Evolutionary conservation across 2,329 filamentous ascomycete genomes (phyloP).

Genomic region (Hypoxylon sp.): DNA sequence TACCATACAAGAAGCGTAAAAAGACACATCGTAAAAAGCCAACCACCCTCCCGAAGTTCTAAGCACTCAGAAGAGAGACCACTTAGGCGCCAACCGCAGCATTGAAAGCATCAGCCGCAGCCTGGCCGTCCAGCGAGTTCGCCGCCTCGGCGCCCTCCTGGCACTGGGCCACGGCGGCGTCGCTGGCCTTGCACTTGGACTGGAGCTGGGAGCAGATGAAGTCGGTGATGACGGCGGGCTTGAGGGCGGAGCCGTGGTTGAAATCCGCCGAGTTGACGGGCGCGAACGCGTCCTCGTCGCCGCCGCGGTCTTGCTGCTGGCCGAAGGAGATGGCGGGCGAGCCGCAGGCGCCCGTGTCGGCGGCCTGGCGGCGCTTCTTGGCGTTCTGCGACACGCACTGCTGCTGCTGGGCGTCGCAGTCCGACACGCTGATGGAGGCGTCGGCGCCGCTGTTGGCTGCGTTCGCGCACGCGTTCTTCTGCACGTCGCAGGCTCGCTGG

Average conservation of each 20-base stretch:
- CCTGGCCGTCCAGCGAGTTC: slow-evolving; percentile 46
- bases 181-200: slow-evolving; percentile 48
- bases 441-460: slow-evolving; percentile 55
- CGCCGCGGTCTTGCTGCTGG: slow-evolving; percentile 57
- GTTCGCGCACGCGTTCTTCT: slow-evolving; percentile 60
- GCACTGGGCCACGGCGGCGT: slow-evolving; percentile 47
- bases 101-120: slow-evolving; percentile 52
- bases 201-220: slow-evolving; percentile 51
- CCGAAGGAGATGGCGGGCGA: slow-evolving; percentile 60
- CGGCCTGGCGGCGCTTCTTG: slow-evolving; percentile 40
- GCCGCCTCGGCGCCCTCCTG: slow-evolving; percentile 47
- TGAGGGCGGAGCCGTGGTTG: slow-evolving; percentile 59
- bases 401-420: slow-evolving; percentile 55
- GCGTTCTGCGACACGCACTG: slow-evolving; percentile 44
- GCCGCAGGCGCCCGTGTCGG: slow-evolving; percentile 57
- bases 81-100: slow-evolving; percentile 48
- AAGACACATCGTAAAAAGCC: too few species aligned
- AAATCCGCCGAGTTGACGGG: slow-evolving; percentile 54
- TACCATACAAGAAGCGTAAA: too few species aligned
- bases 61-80: neutral
- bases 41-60: neutral
- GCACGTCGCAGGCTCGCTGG: slow-evolving; percentile 58
- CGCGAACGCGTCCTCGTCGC: slow-evolving; percentile 54
- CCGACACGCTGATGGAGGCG: slow-evolving; percentile 48
- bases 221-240: slow-evolving; percentile 46